These are phyloP conservation scores for Hippophae rhamnoides DNA, from an alignment of 306 rosid species.

Conservation along the genomic window DNA sequence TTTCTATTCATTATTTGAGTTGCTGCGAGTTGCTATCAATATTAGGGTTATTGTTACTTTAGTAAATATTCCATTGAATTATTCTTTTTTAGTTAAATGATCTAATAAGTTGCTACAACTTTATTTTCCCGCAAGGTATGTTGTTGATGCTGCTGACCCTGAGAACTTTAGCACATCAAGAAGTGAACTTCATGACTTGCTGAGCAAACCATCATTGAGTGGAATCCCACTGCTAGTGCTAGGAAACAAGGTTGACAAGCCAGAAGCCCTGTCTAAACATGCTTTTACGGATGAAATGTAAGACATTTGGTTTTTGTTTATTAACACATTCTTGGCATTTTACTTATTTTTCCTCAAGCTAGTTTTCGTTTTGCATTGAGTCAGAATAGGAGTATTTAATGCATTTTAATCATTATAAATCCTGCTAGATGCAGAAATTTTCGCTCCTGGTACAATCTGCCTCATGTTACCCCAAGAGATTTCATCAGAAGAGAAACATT, in stretches of 20 bases:
- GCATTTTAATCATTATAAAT: not conserved
- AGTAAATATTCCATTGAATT: not conserved
- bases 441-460: not conserved
- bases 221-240: constrained; percentile 81
- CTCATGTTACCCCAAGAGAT: too few species aligned
- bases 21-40: not conserved
- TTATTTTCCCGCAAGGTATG: constrained; percentile 56
- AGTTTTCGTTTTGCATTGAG: not conserved
- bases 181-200: constrained; percentile 78
- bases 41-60: not conserved
- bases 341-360: not conserved
- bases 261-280: constrained; percentile 65
- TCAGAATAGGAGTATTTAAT: not conserved
- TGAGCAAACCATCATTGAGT: constrained; percentile 65
- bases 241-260: constrained; percentile 84
- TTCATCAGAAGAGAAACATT: too few species aligned
- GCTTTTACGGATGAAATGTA: constrained; percentile 80
- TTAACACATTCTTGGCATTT: not conserved
- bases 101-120: constrained; percentile 3
- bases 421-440: not conserved
- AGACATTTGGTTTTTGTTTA: constrained; percentile 10
- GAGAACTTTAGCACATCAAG: constrained; percentile 63
- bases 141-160: constrained; percentile 90
- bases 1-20: not conserved
- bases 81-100: not conserved